Conservation (phyloP, 208 protist species). For the Trypanosoma cruzi region DNA sequence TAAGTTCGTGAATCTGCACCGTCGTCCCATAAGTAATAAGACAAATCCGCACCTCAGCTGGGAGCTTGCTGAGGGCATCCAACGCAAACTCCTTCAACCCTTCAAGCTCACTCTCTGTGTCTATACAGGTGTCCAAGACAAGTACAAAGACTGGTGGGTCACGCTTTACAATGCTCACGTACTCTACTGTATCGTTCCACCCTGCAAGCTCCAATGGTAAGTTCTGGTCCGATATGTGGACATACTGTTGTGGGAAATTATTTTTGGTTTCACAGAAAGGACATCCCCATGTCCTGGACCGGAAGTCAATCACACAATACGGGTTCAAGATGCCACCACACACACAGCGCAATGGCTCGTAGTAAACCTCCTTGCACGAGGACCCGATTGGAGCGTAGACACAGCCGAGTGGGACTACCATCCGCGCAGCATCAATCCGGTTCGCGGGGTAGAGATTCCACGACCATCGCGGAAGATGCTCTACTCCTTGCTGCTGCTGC, state of each 20-base stretch:
- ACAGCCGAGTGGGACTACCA: conserved; percentile 96
- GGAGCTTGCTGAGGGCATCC: conserved; percentile 92
- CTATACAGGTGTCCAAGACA: conserved; percentile 98
- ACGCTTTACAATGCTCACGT: conserved; percentile 63
- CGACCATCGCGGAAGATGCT: conserved; percentile 86
- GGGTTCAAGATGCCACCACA: conserved; percentile 96
- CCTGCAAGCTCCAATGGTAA: conserved; percentile 92
- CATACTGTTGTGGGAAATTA: conserved; percentile 95
- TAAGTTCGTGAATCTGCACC: conserved; percentile 91
- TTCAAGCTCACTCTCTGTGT: conserved; percentile 92
- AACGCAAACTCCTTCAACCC: conserved; percentile 94
- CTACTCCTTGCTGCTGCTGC: conserved; percentile 10
- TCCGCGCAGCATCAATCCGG: conserved; percentile 93
- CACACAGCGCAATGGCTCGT: conserved; percentile 95
- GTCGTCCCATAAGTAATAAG: conserved; percentile 98
- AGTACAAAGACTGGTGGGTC: conserved; percentile 91
- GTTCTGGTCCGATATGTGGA: conserved; percentile 87
- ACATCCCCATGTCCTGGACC: conserved; percentile 90
- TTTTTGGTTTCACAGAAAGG: conserved; percentile 95
- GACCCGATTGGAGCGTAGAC: conserved; percentile 97
- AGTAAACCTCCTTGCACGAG: conserved; percentile 81
- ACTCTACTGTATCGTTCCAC: conserved; percentile 97
- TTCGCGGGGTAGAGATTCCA: conserved; percentile 96
- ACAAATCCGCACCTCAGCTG: conserved; percentile 93
- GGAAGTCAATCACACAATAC: conserved; percentile 78